Base-by-base conservation (phyloP, 2,329 filamentous ascomycete species). In the Rutstroemia sp. region DNA sequence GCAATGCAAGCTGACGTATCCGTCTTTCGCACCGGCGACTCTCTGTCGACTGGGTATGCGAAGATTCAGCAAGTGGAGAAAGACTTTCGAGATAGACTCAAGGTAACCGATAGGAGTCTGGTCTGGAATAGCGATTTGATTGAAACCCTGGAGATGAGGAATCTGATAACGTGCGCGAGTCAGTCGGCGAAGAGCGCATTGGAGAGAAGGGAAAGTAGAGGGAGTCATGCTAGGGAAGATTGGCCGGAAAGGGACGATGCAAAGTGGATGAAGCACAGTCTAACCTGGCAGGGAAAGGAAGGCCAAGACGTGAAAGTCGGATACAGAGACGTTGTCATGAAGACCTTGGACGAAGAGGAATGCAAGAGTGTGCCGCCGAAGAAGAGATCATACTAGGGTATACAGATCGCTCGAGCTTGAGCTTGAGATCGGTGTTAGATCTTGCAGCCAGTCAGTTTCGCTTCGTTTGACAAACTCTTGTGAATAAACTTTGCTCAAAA, bases 1-100 rank as follows among this genome's bases (percentile, higher is more conserved):
- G 86, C 88, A 66, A 97, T 97, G 92, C 92, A 97, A 78, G 89
- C 87, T 46, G 92, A 97, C 71, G 92, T 97, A 72, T 89, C 86
- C 73, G 92, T 97, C 58, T 97, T 97, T 88, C 83, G 92, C 72
- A 96, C 89, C 45, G 89, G 96, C 66, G 87, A 95, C 71, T 95
- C 89, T 45, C 38, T 57, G 3, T 21, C 40, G 5, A 36, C 39
- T 5, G 49, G 55, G 4, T 27, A 53, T 17, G 30, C 17, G 4
- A 48, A 40, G 4, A 40, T 57, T 9, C 12, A 76, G n/a, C 34
- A 63, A 10, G 67, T 76, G 5, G 70, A 74, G 52, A 46, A 61
- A 0, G 62, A 66, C 5, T 77, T 76, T 55, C 62, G 60, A 14
- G 64, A 60, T 12, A 56, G 54, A 2, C 44, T 78, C 2, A 62